Percentiles rank a stretch among this genome's conserved stretches.
These are phyloP conservation scores for Pleurotus salmoneostramineus DNA, from an alignment of 768 basidiomycete species.

Conservation along the genomic window DNA sequence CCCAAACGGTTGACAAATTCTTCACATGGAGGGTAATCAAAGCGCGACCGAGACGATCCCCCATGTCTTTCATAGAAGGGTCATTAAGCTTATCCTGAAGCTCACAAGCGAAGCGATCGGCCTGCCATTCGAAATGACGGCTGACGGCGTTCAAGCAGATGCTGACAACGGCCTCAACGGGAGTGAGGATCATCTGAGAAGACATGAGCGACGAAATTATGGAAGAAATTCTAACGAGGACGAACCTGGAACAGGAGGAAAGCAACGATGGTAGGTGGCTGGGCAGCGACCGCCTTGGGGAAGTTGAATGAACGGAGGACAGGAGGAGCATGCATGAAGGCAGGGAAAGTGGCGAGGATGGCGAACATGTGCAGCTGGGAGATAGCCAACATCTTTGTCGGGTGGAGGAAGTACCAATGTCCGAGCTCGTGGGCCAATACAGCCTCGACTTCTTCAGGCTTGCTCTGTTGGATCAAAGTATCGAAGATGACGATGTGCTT, in stretches of 20 bases:
- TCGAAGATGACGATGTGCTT: slow-evolving; percentile 98
- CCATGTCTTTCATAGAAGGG: slow-evolving; percentile 71
- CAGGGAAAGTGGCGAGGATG: slow-evolving; percentile 85
- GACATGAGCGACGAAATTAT: neutral
- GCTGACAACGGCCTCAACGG: slow-evolving; percentile 69
- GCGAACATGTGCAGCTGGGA: slow-evolving; percentile 87
- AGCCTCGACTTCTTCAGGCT: slow-evolving; percentile 92
- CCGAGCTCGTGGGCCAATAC: slow-evolving; percentile 98
- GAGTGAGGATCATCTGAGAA: slow-evolving; percentile 71
- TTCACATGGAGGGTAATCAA: slow-evolving; percentile 85
- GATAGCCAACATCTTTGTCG: slow-evolving; percentile 81
- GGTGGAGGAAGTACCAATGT: slow-evolving; percentile 93
- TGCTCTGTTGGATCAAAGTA: slow-evolving; percentile 89
- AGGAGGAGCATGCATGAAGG: slow-evolving; percentile 79
- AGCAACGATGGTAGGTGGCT: slow-evolving; percentile 78
- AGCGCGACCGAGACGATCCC: slow-evolving; percentile 77
- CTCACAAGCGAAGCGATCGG: slow-evolving; percentile 83
- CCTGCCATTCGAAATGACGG: slow-evolving; percentile 88
- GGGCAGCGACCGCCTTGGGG: slow-evolving; percentile 53
- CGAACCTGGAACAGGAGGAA: slow-evolving; percentile 80
- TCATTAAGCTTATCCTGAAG: slow-evolving; percentile 46
- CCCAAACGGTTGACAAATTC: slow-evolving; percentile 91
- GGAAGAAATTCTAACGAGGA: neutral
- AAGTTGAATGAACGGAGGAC: slow-evolving; percentile 82
- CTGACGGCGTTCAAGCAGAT: slow-evolving; percentile 80